phyloP scores from a whole-genome alignment of 176 grass and related monocot species.

The Zea mays region DNA sequence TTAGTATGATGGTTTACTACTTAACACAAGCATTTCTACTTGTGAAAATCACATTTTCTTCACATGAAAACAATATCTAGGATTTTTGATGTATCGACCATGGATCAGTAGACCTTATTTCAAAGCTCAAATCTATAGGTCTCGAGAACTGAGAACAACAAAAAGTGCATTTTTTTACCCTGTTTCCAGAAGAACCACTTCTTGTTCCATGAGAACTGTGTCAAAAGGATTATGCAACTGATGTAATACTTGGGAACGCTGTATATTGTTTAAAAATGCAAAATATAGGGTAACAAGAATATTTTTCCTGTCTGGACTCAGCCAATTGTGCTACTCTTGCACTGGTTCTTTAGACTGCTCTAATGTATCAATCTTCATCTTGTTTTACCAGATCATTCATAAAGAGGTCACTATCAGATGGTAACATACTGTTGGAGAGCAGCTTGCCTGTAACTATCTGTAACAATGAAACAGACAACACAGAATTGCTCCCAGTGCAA shows the following conservation, averaged over 20 bases:
- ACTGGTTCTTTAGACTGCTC: constrained; percentile 25
- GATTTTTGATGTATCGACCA: background rate
- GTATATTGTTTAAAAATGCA: constrained; percentile 9
- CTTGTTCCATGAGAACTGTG: background rate
- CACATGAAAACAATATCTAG: background rate
- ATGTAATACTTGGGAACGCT: background rate
- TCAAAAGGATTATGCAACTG: background rate
- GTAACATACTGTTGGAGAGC: constrained; percentile 78
- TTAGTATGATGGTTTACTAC: constrained; percentile 4
- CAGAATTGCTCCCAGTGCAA: constrained; percentile 56
- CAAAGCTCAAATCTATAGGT: background rate
- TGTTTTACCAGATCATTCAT: constrained; percentile 70
- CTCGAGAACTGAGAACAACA: too few relatives aligned
- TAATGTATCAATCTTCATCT: constrained; percentile 25
- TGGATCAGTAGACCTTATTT: background rate
- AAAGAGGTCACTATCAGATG: constrained; percentile 87
- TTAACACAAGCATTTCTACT: background rate
- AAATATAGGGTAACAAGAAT: background rate
- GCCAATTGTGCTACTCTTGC: constrained; percentile 1
- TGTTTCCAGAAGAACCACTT: background rate
- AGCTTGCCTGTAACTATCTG: constrained; percentile 46
- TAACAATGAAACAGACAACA: constrained; percentile 43
- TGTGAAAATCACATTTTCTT: background rate
- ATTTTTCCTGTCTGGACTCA: background rate
- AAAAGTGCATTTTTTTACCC: background rate